A percentile compares a stretch with the other conserved stretches of the same genome.
phyloP scores from a whole-genome alignment of 805 yeast species.

The Yarrowia porcina region DNA sequence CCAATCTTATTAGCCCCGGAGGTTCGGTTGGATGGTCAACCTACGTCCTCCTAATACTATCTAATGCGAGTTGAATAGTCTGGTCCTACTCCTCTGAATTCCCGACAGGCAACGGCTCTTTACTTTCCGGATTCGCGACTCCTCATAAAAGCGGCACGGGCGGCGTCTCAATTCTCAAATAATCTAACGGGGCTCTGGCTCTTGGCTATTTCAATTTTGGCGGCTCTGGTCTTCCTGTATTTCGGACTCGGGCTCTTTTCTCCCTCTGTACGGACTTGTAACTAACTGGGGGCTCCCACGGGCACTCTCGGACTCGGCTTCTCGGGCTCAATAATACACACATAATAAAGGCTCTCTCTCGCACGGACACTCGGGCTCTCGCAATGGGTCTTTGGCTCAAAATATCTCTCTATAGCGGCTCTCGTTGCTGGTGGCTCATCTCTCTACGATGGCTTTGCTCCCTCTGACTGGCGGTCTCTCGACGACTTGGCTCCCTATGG shows the following conservation, averaged over 20 bases:
- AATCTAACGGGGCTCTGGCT: slow-evolving; percentile 13
- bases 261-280: not conserved
- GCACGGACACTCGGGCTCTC: slow-evolving; percentile 12
- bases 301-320: slow-evolving; percentile 16
- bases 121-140: slow-evolving; percentile 5
- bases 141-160: slow-evolving; percentile 16
- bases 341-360: slow-evolving; percentile 1
- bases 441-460: not conserved
- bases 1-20: slow-evolving; percentile 24
- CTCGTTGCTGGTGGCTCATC: slow-evolving; percentile 6
- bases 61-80: not conserved
- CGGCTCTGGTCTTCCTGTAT: slow-evolving; percentile 10
- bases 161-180: not conserved
- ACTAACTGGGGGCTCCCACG: slow-evolving; percentile 5
- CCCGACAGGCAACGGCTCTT: slow-evolving; percentile 21
- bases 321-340: not conserved
- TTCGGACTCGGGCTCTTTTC: slow-evolving; percentile 6
- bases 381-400: slow-evolving; percentile 14
- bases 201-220: slow-evolving; percentile 13
- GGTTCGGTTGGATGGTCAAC: slow-evolving; percentile 5
- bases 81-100: not conserved
- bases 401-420: slow-evolving; percentile 6
- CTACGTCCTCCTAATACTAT: slow-evolving; percentile 18
- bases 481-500: slow-evolving; percentile 16
- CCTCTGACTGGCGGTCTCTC: slow-evolving; percentile 9